A percentile compares a stretch with the other conserved stretches of the same genome.
Evolutionary conservation across 1,284 basidiomycete genomes (phyloP).

Genomic region (Sporisorium graminicola): DNA sequence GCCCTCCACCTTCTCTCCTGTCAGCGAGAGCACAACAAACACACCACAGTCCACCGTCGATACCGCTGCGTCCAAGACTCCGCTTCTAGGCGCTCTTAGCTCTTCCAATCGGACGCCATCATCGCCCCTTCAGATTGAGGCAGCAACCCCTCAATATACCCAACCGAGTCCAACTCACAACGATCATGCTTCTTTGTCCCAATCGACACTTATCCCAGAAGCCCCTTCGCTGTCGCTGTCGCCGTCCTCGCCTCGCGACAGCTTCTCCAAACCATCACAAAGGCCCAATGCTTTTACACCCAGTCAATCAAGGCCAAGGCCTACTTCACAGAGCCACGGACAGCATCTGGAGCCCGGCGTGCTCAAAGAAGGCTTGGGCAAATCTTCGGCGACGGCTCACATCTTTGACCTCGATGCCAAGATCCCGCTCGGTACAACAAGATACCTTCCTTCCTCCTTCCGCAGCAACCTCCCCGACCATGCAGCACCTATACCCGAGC

Average conservation of each 20-base stretch:
- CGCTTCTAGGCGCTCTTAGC: background rate
- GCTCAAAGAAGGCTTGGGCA: slow-evolving; percentile 15
- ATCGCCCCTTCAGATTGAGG: background rate
- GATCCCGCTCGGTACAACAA: slow-evolving; percentile 18
- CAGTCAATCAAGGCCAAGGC: background rate
- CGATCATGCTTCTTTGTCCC: background rate
- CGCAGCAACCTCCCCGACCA: slow-evolving; percentile 12
- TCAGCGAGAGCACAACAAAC: slow-evolving; percentile 3
- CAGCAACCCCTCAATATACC: slow-evolving; percentile 6
- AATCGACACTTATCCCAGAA: background rate
- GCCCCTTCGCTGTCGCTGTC: background rate
- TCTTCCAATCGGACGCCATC: background rate
- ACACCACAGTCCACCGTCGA: slow-evolving; percentile 24
- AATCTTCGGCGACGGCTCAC: slow-evolving; percentile 8
- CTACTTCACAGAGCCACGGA: background rate
- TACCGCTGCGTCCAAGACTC: slow-evolving; percentile 6
- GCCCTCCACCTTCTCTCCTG: slow-evolving; percentile 13
- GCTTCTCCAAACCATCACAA: background rate
- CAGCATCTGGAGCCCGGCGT: slow-evolving; percentile 3
- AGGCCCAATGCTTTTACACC: background rate
- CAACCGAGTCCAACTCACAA: slow-evolving; percentile 1
- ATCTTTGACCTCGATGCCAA: slow-evolving; percentile 55
- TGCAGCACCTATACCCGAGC: slow-evolving; percentile 33
- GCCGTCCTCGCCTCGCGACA: background rate
- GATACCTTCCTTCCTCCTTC: slow-evolving; percentile 39